Conservation (phyloP, 176 grass and related monocot species). For the Carex cristatella region DNA sequence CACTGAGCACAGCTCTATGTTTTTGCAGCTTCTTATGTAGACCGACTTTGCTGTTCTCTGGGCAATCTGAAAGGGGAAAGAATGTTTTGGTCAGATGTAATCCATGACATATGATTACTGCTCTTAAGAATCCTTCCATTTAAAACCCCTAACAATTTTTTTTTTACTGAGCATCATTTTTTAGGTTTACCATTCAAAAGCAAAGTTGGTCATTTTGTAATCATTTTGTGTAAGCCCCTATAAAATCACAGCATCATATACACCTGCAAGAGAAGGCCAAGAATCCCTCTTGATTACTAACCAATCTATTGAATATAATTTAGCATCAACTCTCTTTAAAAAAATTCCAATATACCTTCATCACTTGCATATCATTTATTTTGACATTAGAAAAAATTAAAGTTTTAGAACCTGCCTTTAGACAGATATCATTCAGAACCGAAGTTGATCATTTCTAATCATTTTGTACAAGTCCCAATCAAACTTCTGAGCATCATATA, state of each 20-base stretch:
- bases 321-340: not conserved
- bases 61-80: constrained; percentile 55
- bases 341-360: not conserved
- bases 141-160: not conserved
- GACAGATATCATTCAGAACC: not conserved
- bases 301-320: not conserved
- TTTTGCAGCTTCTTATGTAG: constrained; percentile 50
- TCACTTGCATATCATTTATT: not conserved
- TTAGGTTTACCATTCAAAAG: not conserved
- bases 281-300: not conserved
- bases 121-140: not conserved
- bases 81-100: constrained; percentile 2
- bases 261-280: not conserved
- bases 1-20: constrained; percentile 41
- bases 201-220: not conserved
- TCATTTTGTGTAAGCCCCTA: not conserved
- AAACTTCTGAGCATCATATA: not conserved
- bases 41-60: constrained; percentile 50
- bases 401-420: not conserved
- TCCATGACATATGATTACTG: not conserved
- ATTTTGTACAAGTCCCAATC: not conserved
- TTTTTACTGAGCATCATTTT: not conserved
- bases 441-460: not conserved
- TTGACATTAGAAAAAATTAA: not conserved
- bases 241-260: not conserved